A percentile compares a stretch with the other conserved stretches of the same genome.
These are phyloP conservation scores for Vitis cinerea DNA, from an alignment of 164 flowering plant genomes.

Conservation along the genomic window DNA sequence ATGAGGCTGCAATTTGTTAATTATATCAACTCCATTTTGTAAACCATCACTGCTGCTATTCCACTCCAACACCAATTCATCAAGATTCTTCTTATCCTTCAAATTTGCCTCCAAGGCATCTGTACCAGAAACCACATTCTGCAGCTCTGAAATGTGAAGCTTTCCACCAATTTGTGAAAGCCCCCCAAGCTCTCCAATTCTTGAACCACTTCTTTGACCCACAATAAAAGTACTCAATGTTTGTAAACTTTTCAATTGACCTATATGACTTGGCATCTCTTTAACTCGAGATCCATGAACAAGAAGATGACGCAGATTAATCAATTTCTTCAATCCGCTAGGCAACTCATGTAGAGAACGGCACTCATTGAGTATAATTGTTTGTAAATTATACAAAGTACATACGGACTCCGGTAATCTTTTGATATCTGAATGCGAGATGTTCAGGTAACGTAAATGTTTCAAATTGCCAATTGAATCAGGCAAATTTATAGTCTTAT, in stretches of 20 bases:
- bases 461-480: slow-evolving; percentile 22
- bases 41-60: background rate
- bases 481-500: slow-evolving; percentile 8
- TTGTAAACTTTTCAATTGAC: slow-evolving; percentile 13
- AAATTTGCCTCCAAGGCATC: slow-evolving; percentile 18
- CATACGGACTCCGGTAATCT: too few relatives aligned
- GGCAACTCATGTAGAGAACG: slow-evolving; percentile 16
- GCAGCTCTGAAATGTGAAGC: slow-evolving; percentile 9
- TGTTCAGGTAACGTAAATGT: slow-evolving; percentile 27
- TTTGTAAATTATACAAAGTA: background rate
- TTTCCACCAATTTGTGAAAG: background rate
- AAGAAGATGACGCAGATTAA: slow-evolving; percentile 24
- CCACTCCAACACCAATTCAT: slow-evolving; percentile 15
- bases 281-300: background rate
- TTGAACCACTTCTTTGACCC: background rate
- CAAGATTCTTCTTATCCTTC: slow-evolving; percentile 10
- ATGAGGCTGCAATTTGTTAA: slow-evolving; percentile 11
- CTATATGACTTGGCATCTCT: slow-evolving; percentile 15
- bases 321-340: slow-evolving; percentile 6
- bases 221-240: slow-evolving; percentile 4
- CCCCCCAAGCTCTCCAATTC: slow-evolving; percentile 6
- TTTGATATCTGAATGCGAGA: slow-evolving; percentile 20
- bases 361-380: background rate
- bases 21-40: background rate
- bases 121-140: slow-evolving; percentile 9